Conservation (phyloP, 768 basidiomycete genomes). For the Cantharellus cinnabarinus region DNA sequence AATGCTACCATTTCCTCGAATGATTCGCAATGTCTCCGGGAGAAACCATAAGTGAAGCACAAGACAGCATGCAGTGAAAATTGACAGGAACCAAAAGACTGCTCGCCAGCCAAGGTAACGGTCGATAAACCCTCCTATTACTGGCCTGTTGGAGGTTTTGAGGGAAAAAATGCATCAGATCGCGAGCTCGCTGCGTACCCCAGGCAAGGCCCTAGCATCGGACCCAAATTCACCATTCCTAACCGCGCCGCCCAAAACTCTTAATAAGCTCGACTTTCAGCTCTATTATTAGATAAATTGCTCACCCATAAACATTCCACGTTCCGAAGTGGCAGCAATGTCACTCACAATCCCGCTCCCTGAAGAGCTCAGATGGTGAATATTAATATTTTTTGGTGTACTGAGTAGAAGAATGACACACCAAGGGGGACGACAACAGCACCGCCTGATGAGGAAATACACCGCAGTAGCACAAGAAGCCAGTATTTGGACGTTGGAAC, state of each 20-base stretch:
- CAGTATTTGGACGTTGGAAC: conserved; percentile 45
- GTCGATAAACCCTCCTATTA: neutral
- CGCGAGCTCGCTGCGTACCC: conserved; percentile 16
- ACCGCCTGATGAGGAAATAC: conserved; percentile 58
- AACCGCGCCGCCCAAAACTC: no score
- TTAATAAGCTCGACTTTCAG: no score
- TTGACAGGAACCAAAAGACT: conserved; percentile 44
- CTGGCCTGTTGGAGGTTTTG: neutral
- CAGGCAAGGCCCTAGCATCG: conserved; percentile 25
- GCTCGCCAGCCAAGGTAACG: conserved; percentile 18
- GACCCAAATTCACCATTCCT: conserved; percentile 38
- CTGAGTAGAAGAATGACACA: conserved; percentile 14
- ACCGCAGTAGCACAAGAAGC: conserved; percentile 61
- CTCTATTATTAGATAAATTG: no score
- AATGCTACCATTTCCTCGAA: conserved; percentile 28
- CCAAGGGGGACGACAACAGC: conserved; percentile 62
- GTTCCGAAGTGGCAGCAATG: conserved; percentile 48
- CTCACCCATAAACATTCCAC: conserved; percentile 44
- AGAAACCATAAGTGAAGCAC: conserved; percentile 27
- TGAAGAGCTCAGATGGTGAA: no score
- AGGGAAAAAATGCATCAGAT: neutral
- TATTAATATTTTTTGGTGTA: no score
- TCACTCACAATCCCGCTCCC: conserved; percentile 48
- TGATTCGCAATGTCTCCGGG: conserved; percentile 24
- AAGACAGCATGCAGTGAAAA: conserved; percentile 26